phyloP scores from a whole-genome alignment of 75 land plant species.

The Pinus tabuliformis region DNA sequence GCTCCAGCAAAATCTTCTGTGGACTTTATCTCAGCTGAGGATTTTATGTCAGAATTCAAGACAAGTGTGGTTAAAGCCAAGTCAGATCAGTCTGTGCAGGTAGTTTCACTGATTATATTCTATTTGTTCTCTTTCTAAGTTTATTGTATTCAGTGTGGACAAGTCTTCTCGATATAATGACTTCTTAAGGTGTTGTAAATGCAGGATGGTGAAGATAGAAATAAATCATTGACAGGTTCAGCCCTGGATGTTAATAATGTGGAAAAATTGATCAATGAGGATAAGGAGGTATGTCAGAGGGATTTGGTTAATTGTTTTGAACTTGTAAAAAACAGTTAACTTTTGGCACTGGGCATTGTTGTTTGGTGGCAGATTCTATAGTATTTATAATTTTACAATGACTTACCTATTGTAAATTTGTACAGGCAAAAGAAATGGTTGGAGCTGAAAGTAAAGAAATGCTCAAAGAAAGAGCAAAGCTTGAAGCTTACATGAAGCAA shows the following conservation, averaged over 20 bases:
- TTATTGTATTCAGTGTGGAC: not conserved
- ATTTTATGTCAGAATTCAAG: slow-evolving; percentile 13
- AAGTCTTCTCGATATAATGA: not conserved
- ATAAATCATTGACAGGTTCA: not conserved
- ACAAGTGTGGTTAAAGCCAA: slow-evolving; percentile 24
- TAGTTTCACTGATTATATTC: not conserved
- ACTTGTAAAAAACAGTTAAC: not conserved
- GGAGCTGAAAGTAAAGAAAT: slow-evolving; percentile 67
- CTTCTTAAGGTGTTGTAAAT: not conserved
- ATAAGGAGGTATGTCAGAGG: not conserved
- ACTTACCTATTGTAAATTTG: not conserved
- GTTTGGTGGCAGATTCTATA: not conserved
- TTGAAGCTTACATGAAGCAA: slow-evolving; percentile 75
- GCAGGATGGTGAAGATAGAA: not conserved
- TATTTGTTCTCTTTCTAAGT: not conserved
- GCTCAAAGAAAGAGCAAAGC: slow-evolving; percentile 67
- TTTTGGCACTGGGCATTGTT: not conserved
- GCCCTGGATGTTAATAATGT: not conserved
- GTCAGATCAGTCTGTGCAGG: slow-evolving; percentile 22
- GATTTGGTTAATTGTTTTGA: not conserved
- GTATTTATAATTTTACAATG: not conserved
- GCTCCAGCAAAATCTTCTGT: not conserved
- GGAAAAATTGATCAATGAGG: not conserved
- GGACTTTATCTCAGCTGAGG: slow-evolving; percentile 8
- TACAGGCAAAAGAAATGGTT: slow-evolving; percentile 22